Conservation (phyloP, 179 eudicot genomes). For the Beta macrorhiza region DNA sequence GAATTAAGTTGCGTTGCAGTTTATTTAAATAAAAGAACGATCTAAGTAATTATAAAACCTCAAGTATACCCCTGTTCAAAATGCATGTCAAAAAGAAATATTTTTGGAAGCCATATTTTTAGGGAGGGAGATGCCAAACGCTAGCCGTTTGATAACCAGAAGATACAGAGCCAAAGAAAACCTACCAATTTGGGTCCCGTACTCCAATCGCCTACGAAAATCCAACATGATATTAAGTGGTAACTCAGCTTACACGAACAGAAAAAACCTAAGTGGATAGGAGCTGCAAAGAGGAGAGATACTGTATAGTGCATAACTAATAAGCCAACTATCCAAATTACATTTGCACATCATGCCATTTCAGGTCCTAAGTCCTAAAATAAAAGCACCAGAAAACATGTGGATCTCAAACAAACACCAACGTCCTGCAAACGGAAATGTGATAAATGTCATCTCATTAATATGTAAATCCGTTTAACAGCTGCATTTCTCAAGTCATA, state of each 20-base stretch:
- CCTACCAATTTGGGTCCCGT: not conserved
- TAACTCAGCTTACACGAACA: not conserved
- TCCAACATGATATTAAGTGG: not conserved
- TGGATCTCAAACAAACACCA: not conserved
- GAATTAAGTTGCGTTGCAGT: no score
- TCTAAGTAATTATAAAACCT: no score
- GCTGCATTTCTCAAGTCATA: no score
- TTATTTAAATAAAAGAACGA: no score
- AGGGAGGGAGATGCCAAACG: not conserved
- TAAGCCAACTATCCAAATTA: not conserved
- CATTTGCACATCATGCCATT: not conserved
- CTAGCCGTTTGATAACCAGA: not conserved
- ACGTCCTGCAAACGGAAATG: slow-evolving; percentile 9
- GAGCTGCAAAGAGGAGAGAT: slow-evolving; percentile 6
- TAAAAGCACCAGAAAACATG: no score
- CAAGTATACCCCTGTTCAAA: no score
- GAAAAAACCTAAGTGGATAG: not conserved
- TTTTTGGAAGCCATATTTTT: no score
- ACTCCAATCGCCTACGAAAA: not conserved
- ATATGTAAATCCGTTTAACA: not conserved
- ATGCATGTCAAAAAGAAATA: no score
- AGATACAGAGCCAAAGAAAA: no score
- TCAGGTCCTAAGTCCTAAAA: not conserved
- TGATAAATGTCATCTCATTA: not conserved
- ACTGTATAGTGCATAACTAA: not conserved